Conservation (phyloP, 2,329 filamentous ascomycete genomes). For the Cordyceps tenuipes region DNA sequence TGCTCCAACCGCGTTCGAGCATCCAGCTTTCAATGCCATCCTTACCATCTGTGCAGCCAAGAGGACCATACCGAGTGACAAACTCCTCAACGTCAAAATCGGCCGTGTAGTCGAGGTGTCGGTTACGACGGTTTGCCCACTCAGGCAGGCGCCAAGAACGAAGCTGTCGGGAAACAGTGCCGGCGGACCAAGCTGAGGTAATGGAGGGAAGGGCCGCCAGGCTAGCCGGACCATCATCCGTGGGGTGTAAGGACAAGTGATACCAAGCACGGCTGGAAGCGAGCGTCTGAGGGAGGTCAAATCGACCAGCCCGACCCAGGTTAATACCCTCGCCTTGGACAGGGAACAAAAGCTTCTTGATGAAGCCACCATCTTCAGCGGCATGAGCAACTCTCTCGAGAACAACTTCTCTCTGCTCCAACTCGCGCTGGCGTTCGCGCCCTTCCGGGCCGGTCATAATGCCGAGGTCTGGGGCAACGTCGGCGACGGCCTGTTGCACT, state of each 20-base stretch:
- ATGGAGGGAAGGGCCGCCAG: constrained; percentile 64
- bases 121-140: constrained; percentile 91
- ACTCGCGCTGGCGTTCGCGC: constrained; percentile 65
- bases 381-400: constrained; percentile 82
- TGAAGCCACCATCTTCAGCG: constrained; percentile 71
- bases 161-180: constrained; percentile 83
- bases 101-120: constrained; percentile 87
- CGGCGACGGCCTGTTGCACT: constrained; percentile 73
- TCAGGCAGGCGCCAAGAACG: constrained; percentile 90
- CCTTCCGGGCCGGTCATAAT: constrained; percentile 59
- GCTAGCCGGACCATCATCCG: constrained; percentile 70
- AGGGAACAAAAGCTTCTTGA: constrained; percentile 76
- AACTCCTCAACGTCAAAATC: constrained; percentile 97
- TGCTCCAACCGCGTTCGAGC: constrained; percentile 93
- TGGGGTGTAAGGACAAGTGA: constrained; percentile 84
- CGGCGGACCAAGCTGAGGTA: constrained; percentile 87
- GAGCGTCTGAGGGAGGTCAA: constrained; percentile 68
- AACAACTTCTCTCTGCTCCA: constrained; percentile 74
- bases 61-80: constrained; percentile 65
- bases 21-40: constrained; percentile 94
- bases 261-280: constrained; percentile 90
- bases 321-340: constrained; percentile 69
- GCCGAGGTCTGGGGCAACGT: constrained; percentile 71
- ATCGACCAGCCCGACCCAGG: constrained; percentile 66
- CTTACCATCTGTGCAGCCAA: constrained; percentile 82